phyloP scores from a whole-genome alignment of 331 rosid genomes.

The Pyrus hybrid region DNA sequence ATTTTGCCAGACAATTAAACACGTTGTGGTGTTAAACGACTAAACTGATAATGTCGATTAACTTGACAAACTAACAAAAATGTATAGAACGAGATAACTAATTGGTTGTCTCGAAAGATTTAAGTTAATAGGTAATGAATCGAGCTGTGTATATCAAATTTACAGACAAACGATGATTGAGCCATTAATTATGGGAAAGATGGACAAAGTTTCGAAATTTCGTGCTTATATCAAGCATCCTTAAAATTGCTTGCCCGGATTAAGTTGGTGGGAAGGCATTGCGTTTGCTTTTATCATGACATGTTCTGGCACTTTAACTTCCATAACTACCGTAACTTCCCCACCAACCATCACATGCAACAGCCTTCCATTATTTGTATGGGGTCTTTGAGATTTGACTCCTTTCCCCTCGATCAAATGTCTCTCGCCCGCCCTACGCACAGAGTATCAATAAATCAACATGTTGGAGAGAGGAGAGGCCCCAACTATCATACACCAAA shows the following conservation, averaged over 20 bases:
- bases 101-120: no score
- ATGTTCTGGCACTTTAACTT: background rate
- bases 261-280: background rate
- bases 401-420: background rate
- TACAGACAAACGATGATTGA: background rate
- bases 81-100: no score
- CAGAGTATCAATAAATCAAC: background rate
- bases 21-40: background rate
- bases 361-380: background rate
- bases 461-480: background rate
- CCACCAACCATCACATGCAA: slow-evolving; percentile 5
- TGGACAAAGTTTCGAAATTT: background rate
- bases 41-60: background rate
- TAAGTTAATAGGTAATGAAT: no score
- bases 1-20: no score
- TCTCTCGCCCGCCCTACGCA: background rate
- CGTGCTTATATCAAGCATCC: background rate
- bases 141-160: background rate
- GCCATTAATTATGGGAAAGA: background rate
- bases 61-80: background rate
- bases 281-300: background rate
- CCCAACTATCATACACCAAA: background rate
- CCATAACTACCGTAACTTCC: slow-evolving; percentile 1
- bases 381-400: background rate
- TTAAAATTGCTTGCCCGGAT: background rate